Conservation (phyloP, 169 alveolate species). For the Cyclospora cayetanensis region DNA sequence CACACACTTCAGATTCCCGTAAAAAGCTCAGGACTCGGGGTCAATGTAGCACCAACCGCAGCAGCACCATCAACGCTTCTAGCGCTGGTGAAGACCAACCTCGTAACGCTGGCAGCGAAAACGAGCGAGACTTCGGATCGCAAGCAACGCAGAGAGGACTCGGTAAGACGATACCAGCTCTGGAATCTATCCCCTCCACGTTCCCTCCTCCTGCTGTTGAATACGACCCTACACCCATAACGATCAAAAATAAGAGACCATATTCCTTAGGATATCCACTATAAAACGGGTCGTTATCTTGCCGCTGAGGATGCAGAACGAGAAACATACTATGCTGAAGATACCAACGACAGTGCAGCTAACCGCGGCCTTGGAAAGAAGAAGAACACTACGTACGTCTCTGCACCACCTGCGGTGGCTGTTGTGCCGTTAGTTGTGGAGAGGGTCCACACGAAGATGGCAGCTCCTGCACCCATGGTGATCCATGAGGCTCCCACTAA, state of each 20-base stretch:
- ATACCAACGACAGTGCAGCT: not conserved
- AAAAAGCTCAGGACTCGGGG: conserved; percentile 39
- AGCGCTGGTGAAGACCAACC: not conserved
- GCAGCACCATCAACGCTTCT: conserved; percentile 16
- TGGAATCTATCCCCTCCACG: not conserved
- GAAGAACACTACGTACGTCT: not conserved
- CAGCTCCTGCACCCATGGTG: conserved; percentile 10
- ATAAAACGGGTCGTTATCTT: conserved; percentile 5
- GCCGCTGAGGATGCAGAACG: conserved; percentile 11
- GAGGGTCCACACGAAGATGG: not conserved
- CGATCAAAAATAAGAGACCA: not conserved
- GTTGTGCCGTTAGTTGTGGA: not conserved
- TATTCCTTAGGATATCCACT: not conserved
- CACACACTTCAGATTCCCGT: not conserved
- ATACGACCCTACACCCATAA: not conserved
- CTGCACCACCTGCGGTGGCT: not conserved
- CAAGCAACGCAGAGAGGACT: not conserved
- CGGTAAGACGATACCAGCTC: not conserved
- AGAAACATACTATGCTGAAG: not conserved
- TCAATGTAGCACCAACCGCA: not conserved
- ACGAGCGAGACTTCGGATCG: not conserved
- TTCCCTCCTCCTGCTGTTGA: conserved; percentile 4
- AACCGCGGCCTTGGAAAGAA: conserved; percentile 52
- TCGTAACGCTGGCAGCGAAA: not conserved
- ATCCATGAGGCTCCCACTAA: not conserved